Evolutionary conservation across 2,329 filamentous ascomycete species (phyloP), one percentile per base, ranked within the genome.

Genomic region (Neurospora crassa): DNA sequence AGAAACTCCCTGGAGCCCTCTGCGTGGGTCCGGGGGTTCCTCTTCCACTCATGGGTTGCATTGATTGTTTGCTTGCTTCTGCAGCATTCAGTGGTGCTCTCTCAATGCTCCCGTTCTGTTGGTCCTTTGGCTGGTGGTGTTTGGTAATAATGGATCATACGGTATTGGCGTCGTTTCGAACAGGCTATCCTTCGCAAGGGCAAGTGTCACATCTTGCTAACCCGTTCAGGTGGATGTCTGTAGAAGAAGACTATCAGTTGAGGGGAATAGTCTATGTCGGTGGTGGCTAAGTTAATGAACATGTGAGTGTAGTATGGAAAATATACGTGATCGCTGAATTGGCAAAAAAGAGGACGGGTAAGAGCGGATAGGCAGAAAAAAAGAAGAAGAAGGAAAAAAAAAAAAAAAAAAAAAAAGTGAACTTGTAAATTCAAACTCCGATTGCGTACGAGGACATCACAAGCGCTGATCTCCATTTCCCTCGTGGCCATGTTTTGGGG

Each of bases 1-100:
- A 85, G 81, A 89, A 88, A 82, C 85, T 87, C 73, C 86, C 86
- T 40, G 85, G 85, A 72, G 83, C 84, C 73, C 84, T 82, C 67
- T 82, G 81, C 72, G 81, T 80, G 81, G 83, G 82, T 76, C 24
- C 53, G 14, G 53, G 53, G 53, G 53, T 63, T 34, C 29, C 53
- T 63, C 83, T 81, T 34, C 53, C 53, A 34, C 83, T 81, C 76
- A 81, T 79, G 75, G 82, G 82, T 78, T 86, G 84, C 84, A 87
- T 87, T 77, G 78, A 87, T 86, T 77, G 78, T 82, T 73, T 72
- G 73, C 74, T 72, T 72, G 73, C 74, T 63, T 24, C 53, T n/a
- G 47, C 47, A 59, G 47, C 47, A 59, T 59, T 59, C 47, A 29
- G 20, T 59, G 47, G 47, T 59, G 47, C 45, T 53, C 34, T 53